Evolutionary conservation across 805 yeast species (phyloP).

Genomic region (Starmerella apis): DNA sequence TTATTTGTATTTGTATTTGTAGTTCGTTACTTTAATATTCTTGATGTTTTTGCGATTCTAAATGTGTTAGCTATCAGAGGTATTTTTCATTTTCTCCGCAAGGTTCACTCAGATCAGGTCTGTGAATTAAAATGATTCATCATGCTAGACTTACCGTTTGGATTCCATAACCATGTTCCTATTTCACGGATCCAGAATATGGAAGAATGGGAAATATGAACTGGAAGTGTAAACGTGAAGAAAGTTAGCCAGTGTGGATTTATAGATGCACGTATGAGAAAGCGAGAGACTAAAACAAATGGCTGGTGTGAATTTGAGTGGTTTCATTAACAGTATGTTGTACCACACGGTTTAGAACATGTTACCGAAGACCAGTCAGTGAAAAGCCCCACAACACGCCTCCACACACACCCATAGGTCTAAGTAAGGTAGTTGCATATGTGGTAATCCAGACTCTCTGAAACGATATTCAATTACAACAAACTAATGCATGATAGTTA

Average conservation of each 20-base stretch:
- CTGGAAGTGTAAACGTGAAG: too few species aligned
- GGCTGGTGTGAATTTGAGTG: not conserved
- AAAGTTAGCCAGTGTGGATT: too few species aligned
- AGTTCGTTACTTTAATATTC: too few species aligned
- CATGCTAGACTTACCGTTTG: constrained; percentile 19
- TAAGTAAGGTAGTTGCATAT: too few species aligned
- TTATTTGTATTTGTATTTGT: not conserved
- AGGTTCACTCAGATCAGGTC: constrained; percentile 25
- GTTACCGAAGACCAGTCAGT: not conserved
- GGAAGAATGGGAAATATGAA: too few species aligned
- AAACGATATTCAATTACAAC: too few species aligned
- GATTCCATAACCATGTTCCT: too few species aligned
- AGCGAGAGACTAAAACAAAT: not conserved
- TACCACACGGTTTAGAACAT: not conserved
- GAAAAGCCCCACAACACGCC: too few species aligned
- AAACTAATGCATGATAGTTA: too few species aligned
- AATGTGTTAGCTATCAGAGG: constrained; percentile 22
- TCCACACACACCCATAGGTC: too few species aligned
- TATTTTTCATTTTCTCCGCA: constrained; percentile 23
- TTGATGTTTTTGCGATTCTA: not conserved
- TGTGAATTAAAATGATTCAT: constrained; percentile 25
- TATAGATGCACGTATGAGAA: not conserved
- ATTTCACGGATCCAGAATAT: too few species aligned
- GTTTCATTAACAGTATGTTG: not conserved
- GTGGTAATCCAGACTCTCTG: too few species aligned